These are phyloP conservation scores for Dacryopinax primogenitus DNA, from an alignment of 768 basidiomycete species.

Conservation along the genomic window DNA sequence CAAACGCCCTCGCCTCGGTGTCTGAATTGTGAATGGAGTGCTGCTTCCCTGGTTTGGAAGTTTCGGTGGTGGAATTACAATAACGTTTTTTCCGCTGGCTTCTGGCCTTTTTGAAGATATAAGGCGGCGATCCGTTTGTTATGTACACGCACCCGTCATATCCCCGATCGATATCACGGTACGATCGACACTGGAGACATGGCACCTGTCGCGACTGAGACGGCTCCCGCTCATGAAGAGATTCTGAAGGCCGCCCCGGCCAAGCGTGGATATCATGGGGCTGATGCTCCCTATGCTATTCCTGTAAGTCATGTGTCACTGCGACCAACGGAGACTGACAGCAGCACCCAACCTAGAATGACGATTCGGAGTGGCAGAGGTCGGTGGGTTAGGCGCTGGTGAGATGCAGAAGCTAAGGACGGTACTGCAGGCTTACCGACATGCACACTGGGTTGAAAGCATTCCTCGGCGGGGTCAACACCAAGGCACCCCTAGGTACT, in stretches of 20 bases:
- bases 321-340: background rate
- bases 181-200: background rate
- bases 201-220: background rate
- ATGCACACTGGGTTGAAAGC: slow-evolving; percentile 20
- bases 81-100: background rate
- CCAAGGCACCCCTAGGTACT: slow-evolving; percentile 16
- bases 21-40: no score
- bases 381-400: background rate
- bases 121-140: background rate
- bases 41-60: no score
- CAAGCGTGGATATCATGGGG: background rate
- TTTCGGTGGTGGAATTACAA: no score
- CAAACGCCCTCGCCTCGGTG: no score
- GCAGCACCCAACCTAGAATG: background rate
- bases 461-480: slow-evolving; percentile 16
- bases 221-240: background rate
- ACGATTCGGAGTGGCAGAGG: background rate
- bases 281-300: background rate
- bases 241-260: background rate
- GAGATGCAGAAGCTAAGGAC: background rate
- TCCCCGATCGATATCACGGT: background rate
- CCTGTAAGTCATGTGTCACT: background rate
- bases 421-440: slow-evolving; percentile 19
- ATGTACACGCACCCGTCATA: background rate
- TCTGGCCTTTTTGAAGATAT: background rate